Percentiles rank a stretch among this genome's conserved stretches.
These are phyloP conservation scores for Schwanniomyces vanrijiae DNA, from an alignment of 805 yeast species.

Conservation along the genomic window DNA sequence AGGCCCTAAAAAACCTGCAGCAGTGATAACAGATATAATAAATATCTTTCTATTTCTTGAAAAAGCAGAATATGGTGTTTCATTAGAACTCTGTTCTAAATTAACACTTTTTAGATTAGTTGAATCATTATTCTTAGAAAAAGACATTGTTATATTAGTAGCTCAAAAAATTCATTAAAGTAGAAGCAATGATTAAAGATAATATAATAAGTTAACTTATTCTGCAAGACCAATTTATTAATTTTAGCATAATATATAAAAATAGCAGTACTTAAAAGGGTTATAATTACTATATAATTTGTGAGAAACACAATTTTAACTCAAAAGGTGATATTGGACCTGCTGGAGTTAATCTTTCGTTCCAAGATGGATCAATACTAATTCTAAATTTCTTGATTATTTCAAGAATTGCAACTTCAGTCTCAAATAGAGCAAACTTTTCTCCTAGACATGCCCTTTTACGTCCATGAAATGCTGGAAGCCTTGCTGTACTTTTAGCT, in stretches of 20 bases:
- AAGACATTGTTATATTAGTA: background rate
- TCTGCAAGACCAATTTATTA: too few relatives aligned
- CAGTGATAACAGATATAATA: conserved; percentile 41
- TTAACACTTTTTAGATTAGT: background rate
- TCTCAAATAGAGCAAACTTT: conserved; percentile 50
- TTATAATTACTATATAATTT: too few relatives aligned
- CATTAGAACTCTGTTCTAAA: background rate
- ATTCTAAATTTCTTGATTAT: conserved; percentile 38
- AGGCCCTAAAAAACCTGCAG: conserved; percentile 57
- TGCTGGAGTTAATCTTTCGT: conserved; percentile 52
- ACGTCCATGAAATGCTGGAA: conserved; percentile 61
- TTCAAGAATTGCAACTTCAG: conserved; percentile 37
- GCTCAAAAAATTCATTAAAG: too few relatives aligned
- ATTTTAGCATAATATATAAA: too few relatives aligned
- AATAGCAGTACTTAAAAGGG: too few relatives aligned
- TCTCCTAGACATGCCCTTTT: conserved; percentile 63
- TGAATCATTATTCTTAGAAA: background rate
- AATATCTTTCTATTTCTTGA: conserved; percentile 26
- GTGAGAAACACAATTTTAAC: conserved; percentile 25
- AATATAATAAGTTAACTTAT: too few relatives aligned
- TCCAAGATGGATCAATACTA: conserved; percentile 43
- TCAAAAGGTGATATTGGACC: conserved; percentile 56
- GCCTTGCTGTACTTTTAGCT: conserved; percentile 44
- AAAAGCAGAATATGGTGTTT: conserved; percentile 30
- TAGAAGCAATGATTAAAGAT: too few relatives aligned